phyloP scores from a whole-genome alignment of 768 basidiomycete genomes.

The Chalciporus sphaerocephalus region DNA sequence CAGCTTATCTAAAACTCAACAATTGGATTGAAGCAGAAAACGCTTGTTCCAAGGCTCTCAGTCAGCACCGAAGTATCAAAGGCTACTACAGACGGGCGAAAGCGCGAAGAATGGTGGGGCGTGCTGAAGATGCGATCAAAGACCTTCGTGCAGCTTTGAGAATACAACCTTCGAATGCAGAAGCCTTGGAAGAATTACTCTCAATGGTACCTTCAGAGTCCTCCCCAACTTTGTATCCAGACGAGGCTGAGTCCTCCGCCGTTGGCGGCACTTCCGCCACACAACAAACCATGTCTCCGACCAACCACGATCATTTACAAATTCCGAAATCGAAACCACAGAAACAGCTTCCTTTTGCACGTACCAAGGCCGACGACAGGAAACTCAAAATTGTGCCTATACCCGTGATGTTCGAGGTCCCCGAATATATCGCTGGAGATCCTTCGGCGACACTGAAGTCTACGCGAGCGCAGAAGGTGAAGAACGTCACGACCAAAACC shows the following conservation, averaged over 20 bases:
- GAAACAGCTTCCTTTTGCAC: slow-evolving; percentile 51
- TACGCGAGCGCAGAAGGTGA: slow-evolving; percentile 22
- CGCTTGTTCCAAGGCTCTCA: slow-evolving; percentile 61
- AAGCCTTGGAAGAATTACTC: slow-evolving; percentile 55
- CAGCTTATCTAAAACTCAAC: slow-evolving; percentile 65
- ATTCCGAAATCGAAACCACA: slow-evolving; percentile 38
- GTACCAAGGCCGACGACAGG: slow-evolving; percentile 46
- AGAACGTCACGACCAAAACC: slow-evolving; percentile 32
- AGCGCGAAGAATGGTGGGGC: slow-evolving; percentile 58
- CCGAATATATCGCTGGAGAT: slow-evolving; percentile 15
- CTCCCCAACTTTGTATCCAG: slow-evolving; percentile 11
- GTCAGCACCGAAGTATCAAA: slow-evolving; percentile 64
- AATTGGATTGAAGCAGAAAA: slow-evolving; percentile 70
- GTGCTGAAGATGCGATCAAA: slow-evolving; percentile 54
- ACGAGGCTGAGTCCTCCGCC: slow-evolving; percentile 30
- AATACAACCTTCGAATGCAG: slow-evolving; percentile 59
- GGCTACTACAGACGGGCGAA: slow-evolving; percentile 67
- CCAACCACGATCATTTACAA: slow-evolving; percentile 33
- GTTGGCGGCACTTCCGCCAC: slow-evolving; percentile 18
- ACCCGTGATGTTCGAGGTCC: slow-evolving; percentile 41
- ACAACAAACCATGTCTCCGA: slow-evolving; percentile 6
- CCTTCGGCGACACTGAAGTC: slow-evolving; percentile 26
- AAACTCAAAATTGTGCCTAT: slow-evolving; percentile 50
- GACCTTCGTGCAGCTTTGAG: slow-evolving; percentile 59
- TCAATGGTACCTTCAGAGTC: slow-evolving; percentile 32